Conservation (phyloP, 805 yeast species). For the Geotrichum ghanense region DNA sequence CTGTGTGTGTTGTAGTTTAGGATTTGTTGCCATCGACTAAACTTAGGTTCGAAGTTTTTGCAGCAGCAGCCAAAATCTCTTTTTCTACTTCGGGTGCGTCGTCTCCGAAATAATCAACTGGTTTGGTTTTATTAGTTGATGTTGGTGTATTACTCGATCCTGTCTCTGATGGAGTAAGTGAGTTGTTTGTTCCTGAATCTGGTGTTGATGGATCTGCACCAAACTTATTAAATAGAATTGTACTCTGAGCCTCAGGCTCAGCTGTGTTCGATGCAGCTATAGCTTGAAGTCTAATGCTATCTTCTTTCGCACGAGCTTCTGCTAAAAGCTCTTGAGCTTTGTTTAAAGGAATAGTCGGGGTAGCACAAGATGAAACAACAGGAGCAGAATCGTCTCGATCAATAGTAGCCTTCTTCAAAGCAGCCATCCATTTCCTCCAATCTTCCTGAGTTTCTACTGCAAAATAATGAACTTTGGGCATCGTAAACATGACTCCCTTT, state of each 20-base stretch:
- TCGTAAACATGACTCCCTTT: constrained; percentile 92
- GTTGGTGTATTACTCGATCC: background rate
- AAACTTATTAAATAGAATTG: background rate
- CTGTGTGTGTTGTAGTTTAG: no score
- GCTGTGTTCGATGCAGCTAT: constrained; percentile 8
- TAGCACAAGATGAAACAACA: constrained; percentile 80
- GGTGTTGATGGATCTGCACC: background rate
- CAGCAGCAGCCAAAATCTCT: background rate
- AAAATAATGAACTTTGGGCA: constrained; percentile 90
- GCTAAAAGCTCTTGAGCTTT: constrained; percentile 80
- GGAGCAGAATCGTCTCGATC: constrained; percentile 91
- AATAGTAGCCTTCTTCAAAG: constrained; percentile 89
- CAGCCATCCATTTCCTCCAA: constrained; percentile 91
- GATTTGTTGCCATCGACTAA: background rate
- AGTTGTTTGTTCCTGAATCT: background rate
- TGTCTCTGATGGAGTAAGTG: background rate
- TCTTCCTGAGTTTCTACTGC: constrained; percentile 89
- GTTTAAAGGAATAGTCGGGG: constrained; percentile 86
- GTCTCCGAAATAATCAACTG: background rate
- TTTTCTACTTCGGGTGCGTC: background rate
- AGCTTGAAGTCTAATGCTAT: constrained; percentile 4
- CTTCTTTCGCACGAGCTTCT: constrained; percentile 59
- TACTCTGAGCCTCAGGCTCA: constrained; percentile 4
- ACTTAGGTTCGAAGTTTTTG: background rate
- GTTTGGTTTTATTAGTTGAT: background rate